Base-by-base conservation (phyloP, 2,329 filamentous ascomycete species). In the Colletotrichum siamense region DNA sequence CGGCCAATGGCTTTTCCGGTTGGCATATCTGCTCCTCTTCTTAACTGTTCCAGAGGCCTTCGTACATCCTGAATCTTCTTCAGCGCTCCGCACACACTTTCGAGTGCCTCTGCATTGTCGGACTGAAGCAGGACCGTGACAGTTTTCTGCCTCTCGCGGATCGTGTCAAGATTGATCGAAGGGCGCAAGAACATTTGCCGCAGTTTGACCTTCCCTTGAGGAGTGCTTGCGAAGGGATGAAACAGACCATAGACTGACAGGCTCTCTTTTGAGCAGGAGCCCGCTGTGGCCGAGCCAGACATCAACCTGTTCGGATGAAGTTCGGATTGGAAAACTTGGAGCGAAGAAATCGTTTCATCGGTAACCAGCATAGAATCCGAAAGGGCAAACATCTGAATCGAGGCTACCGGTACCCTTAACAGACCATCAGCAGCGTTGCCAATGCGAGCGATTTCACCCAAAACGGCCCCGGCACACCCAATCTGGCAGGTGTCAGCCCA, bases 231-330 rank as follows among this genome's bases (percentile, higher is more conserved):
- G 34, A 97, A 87, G 71, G 92, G 89, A 74, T 94, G 92, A 77
- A 98, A 98, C 0, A 99, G 86, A 0, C 95, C 96, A 82, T 94
- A 98, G 1, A 98, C 86, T 0, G 95, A 99, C 2, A 97, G 88
- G 18, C 92, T 94, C 85, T 98, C 96, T 83, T 96, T 98, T 1
- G 91, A 90, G 24, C 91, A 93, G 2, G 90, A 92, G 30, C 87
- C 89, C 34, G 88, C 34, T 24, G 34, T 64, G n/a, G 30, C 62
- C 36, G 34, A 32, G 62, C 94, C 94, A 85, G 94, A 93, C 79
- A 93, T 94, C 77, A 96, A 94, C 64, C 91, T 93, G 81, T 95
- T 96, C 6, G 95, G 96, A 83, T 98, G 95, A 13, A 91, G 91
- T 82, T 98, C 96, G 2, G 94, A 92, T 71, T 94, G 93, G 30